These are phyloP conservation scores for Ligustrum vulgare DNA, from an alignment of 257 asterid genomes.

Conservation along the genomic window DNA sequence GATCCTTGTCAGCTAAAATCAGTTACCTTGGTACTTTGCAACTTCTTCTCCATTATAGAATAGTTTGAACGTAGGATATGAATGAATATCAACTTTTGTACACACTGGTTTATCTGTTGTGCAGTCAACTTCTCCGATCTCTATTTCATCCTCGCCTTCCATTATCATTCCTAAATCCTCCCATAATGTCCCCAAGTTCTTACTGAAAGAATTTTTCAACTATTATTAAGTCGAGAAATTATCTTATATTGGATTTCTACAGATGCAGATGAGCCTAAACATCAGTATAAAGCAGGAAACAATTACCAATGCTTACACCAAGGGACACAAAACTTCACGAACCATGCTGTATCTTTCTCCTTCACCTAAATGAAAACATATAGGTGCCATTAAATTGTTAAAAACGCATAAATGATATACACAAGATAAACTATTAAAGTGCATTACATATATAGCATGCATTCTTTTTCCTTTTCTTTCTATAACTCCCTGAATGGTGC, in stretches of 20 bases:
- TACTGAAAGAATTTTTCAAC: constrained; percentile 48
- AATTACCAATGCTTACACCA: constrained; percentile 99
- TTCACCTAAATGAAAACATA: constrained; percentile 59
- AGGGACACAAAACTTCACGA: constrained; percentile 91
- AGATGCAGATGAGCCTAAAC: constrained; percentile 3
- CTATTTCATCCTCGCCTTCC: constrained; percentile 97
- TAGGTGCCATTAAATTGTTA: neutral
- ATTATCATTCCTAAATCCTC: constrained; percentile 92
- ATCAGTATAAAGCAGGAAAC: neutral
- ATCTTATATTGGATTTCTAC: constrained; percentile 9
- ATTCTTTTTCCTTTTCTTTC: neutral
- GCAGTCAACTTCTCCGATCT: constrained; percentile 95
- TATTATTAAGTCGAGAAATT: constrained; percentile 17
- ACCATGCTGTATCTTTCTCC: constrained; percentile 98
- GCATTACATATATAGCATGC: neutral
- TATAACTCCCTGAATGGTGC: neutral
- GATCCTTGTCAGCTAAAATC: neutral
- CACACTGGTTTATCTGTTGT: constrained; percentile 73
- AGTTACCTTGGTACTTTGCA: constrained; percentile 78
- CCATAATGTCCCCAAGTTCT: constrained; percentile 90
- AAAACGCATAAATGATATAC: neutral
- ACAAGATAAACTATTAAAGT: neutral
- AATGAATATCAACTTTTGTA: constrained; percentile 85
- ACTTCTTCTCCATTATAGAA: constrained; percentile 93
- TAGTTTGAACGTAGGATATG: constrained; percentile 94